phyloP scores from a whole-genome alignment of 345 rosid species.

The Eucalyptus tenuipes region DNA sequence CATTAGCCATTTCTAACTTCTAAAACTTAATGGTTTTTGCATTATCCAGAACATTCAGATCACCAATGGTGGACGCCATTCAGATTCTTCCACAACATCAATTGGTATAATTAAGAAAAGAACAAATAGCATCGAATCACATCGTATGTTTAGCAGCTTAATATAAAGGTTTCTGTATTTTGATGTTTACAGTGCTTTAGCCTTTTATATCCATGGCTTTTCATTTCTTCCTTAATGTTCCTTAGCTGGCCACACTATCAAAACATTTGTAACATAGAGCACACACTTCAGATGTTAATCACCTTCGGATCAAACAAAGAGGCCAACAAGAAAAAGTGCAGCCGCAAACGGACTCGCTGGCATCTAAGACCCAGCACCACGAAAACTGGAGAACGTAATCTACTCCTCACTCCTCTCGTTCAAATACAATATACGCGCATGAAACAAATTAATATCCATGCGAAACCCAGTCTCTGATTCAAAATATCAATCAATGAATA shows the following conservation, averaged over 20 bases:
- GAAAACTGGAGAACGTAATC: not conserved
- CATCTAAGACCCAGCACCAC: not conserved
- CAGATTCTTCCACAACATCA: conserved; percentile 95
- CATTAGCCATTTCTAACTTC: not conserved
- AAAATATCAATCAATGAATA: not conserved
- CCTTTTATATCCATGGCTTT: not conserved
- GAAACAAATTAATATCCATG: not conserved
- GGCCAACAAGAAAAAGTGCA: not conserved
- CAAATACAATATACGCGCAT: not conserved
- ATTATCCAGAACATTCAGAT: conserved; percentile 70
- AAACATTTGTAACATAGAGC: too few species aligned
- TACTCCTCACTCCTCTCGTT: not conserved
- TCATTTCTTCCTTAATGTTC: too few species aligned
- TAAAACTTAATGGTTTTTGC: conserved; percentile 21
- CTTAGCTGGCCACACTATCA: too few species aligned
- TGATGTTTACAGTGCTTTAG: not conserved
- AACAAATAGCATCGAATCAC: not conserved
- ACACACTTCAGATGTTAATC: not conserved
- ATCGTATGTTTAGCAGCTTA: not conserved
- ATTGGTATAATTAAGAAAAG: conserved; percentile 25
- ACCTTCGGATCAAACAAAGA: not conserved
- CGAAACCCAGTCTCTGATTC: not conserved
- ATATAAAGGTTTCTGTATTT: not conserved
- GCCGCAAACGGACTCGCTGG: not conserved
- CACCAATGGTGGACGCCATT: conserved; percentile 66